phyloP scores from a whole-genome alignment of 257 asterid species.

The Penstemon newberryi region DNA sequence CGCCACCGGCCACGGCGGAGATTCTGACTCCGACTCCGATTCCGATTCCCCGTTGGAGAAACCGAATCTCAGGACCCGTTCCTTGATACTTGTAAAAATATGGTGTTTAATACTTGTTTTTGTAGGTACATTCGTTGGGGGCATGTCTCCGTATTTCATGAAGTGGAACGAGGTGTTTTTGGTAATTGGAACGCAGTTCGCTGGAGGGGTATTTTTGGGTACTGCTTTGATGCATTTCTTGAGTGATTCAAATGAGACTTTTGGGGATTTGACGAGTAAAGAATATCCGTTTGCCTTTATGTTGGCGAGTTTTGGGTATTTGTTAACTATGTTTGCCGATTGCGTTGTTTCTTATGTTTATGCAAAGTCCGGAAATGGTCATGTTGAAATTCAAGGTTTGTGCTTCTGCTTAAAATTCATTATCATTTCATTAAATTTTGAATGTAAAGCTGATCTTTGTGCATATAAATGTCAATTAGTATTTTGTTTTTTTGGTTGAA shows the following conservation, averaged over 20 bases:
- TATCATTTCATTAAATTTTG: no score
- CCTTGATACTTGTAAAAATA: conserved; percentile 64
- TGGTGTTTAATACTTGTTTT: conserved; percentile 84
- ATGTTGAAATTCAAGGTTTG: conserved; percentile 56
- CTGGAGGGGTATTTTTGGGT: conserved; percentile 89
- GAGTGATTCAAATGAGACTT: conserved; percentile 81
- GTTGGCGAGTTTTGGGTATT: conserved; percentile 75
- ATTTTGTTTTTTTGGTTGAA: not conserved
- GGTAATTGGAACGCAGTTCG: conserved; percentile 81
- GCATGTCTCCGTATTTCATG: conserved; percentile 81
- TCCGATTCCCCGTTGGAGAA: conserved; percentile 38
- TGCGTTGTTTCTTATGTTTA: conserved; percentile 55
- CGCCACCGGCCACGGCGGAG: conserved; percentile 67
- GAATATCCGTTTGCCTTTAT: conserved; percentile 86
- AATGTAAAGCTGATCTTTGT: no score
- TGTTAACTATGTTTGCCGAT: conserved; percentile 87
- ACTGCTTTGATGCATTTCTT: conserved; percentile 89
- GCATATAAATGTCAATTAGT: not conserved
- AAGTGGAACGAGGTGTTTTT: conserved; percentile 85
- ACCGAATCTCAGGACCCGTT: conserved; percentile 59
- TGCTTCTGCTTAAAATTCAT: not conserved
- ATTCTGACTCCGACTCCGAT: conserved; percentile 32
- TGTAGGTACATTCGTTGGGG: conserved; percentile 69
- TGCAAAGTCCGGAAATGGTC: conserved; percentile 38
- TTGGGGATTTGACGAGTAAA: conserved; percentile 57